phyloP scores from a whole-genome alignment of 2,329 filamentous ascomycete species.

The Leptographium galeiforme region DNA sequence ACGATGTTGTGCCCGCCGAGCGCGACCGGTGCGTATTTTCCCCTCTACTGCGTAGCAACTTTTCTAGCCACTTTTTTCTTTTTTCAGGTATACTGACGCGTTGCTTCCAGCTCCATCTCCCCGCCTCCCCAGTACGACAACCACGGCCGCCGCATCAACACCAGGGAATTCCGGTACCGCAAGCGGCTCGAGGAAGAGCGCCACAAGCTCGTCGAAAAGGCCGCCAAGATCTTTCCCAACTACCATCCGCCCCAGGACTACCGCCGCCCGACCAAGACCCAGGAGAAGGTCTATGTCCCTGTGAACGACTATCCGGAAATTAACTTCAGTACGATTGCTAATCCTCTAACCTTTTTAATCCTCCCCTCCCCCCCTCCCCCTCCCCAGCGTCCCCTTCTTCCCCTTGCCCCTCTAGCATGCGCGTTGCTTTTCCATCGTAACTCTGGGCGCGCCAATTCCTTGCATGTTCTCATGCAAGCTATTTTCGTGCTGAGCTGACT shows the following conservation, averaged over 20 bases:
- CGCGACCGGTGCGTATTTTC: constrained; percentile 64
- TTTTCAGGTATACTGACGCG: not conserved
- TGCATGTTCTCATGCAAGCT: constrained; percentile 14
- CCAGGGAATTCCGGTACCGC: constrained; percentile 93
- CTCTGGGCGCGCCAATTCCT: constrained; percentile 25
- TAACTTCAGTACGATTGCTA: constrained; percentile 99
- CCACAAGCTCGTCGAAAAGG: constrained; percentile 96
- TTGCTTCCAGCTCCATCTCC: constrained; percentile 64
- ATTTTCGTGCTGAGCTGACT: constrained; percentile 16
- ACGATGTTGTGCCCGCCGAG: constrained; percentile 95
- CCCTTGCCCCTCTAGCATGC: constrained; percentile 4
- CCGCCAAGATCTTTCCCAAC: constrained; percentile 99
- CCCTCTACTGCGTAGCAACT: too few relatives aligned
- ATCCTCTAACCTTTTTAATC: constrained; percentile 80
- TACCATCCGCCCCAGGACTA: constrained; percentile 98
- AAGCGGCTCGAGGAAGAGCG: constrained; percentile 97
- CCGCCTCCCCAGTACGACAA: constrained; percentile 97
- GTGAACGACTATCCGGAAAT: constrained; percentile 99
- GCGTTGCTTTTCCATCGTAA: constrained; percentile 3
- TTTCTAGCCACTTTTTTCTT: too few relatives aligned
- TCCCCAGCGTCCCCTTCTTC: not conserved
- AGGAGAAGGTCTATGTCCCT: constrained; percentile 99
- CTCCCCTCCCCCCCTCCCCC: constrained; percentile 17
- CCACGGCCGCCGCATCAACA: constrained; percentile 98
- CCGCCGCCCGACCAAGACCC: constrained; percentile 96